A percentile compares a stretch with the other conserved stretches of the same genome.
Evolutionary conservation across 441 rosid species (phyloP).

Genomic region (Croton setiger): DNA sequence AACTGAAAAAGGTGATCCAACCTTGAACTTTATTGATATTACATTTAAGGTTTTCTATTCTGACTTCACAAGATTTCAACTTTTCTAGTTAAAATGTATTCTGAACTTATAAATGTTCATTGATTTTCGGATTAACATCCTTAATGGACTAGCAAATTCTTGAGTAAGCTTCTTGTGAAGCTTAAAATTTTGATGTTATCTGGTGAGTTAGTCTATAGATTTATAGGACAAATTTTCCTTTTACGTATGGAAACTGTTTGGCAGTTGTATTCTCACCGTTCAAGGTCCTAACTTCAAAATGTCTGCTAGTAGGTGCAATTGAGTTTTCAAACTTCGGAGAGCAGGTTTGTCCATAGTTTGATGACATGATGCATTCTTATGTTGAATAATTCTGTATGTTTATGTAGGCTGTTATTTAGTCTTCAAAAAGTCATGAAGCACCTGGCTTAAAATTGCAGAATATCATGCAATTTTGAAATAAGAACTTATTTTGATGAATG

Average conservation of each 20-base stretch:
- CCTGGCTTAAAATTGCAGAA: too few relatives aligned
- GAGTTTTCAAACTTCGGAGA: background rate
- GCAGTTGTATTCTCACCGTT: background rate
- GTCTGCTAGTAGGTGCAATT: background rate
- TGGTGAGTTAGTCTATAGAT: background rate
- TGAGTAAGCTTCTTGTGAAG: background rate
- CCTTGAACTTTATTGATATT: background rate
- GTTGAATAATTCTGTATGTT: background rate
- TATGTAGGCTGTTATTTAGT: background rate
- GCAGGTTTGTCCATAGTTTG: background rate
- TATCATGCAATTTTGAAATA: too few relatives aligned
- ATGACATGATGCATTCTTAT: background rate
- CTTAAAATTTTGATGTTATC: background rate
- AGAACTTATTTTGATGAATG: too few relatives aligned
- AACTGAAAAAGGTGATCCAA: slow-evolving; percentile 72
- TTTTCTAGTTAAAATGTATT: slow-evolving; percentile 1
- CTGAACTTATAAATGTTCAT: slow-evolving; percentile 4
- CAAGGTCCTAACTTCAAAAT: background rate
- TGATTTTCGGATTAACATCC: background rate
- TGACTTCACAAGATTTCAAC: background rate
- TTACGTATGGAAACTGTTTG: too few relatives aligned
- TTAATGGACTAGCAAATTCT: background rate
- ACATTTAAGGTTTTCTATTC: slow-evolving; percentile 6
- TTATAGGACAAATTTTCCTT: too few relatives aligned
- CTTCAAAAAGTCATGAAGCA: background rate